Conservation (phyloP, 2,329 filamentous ascomycete species). For the Colletotrichum eremochloae region DNA sequence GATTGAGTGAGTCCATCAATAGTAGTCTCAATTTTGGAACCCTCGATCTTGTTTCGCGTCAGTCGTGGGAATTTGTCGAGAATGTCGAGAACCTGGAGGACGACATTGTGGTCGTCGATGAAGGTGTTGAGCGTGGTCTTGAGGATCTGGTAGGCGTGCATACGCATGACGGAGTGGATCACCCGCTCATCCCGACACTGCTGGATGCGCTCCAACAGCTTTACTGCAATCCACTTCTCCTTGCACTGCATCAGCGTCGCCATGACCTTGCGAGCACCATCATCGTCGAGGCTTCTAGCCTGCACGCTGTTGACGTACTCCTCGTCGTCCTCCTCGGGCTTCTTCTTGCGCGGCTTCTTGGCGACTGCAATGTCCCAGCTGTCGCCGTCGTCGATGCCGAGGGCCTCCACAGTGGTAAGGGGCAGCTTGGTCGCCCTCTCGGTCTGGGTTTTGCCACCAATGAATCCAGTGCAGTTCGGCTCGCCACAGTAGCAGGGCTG, state of each 20-base stretch:
- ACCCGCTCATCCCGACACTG: constrained; percentile 88
- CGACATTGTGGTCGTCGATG: constrained; percentile 89
- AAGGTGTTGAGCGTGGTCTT: constrained; percentile 89
- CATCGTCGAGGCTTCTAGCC: constrained; percentile 82
- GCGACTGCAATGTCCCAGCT: constrained; percentile 92
- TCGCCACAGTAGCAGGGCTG: constrained; percentile 98
- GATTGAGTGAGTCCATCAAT: constrained; percentile 77
- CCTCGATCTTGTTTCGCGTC: constrained; percentile 96
- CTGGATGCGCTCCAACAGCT: constrained; percentile 90
- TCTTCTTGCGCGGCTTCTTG: constrained; percentile 94
- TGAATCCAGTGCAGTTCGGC: constrained; percentile 93
- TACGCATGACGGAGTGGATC: constrained; percentile 88
- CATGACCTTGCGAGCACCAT: constrained; percentile 94
- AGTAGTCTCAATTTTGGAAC: constrained; percentile 92
- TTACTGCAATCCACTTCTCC: constrained; percentile 99
- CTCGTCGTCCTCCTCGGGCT: constrained; percentile 89
- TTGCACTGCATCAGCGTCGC: constrained; percentile 97
- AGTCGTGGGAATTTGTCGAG: constrained; percentile 89
- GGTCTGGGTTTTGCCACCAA: constrained; percentile 97
- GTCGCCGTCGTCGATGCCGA: constrained; percentile 93
- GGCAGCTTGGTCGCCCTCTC: constrained; percentile 94
- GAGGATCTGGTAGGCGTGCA: constrained; percentile 97
- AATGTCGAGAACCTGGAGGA: constrained; percentile 90
- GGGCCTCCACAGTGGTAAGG: constrained; percentile 89
- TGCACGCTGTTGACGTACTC: constrained; percentile 94